A percentile compares a stretch with the other conserved stretches of the same genome.
Evolutionary conservation across 2,329 filamentous ascomycete species (phyloP).

Genomic region (Fusarium pseudonygamai): DNA sequence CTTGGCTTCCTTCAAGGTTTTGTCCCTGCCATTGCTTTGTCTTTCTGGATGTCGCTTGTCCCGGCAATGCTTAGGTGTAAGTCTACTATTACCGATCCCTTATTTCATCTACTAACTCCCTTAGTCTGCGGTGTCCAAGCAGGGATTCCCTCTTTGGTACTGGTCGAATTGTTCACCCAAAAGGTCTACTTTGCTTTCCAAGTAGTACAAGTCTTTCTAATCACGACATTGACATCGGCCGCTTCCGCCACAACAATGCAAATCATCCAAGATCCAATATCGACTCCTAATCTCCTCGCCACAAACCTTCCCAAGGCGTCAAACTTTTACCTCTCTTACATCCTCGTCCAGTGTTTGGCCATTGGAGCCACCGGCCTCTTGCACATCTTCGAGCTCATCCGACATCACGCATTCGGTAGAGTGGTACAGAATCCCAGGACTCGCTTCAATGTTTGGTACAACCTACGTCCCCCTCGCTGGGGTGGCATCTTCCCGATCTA

Average conservation of each 20-base stretch:
- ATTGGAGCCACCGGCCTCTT: conserved; percentile 79
- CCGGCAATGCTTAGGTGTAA: conserved; percentile 78
- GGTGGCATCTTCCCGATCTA: conserved; percentile 84
- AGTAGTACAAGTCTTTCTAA: conserved; percentile 89
- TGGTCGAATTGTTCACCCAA: conserved; percentile 88
- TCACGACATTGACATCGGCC: conserved; percentile 83
- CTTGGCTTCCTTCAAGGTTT: conserved; percentile 87
- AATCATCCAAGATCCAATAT: conserved; percentile 70
- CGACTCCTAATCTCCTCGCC: conserved; percentile 73
- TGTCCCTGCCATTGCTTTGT: conserved; percentile 79
- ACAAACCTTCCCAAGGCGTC: conserved; percentile 81
- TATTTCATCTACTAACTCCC: conserved; percentile 7
- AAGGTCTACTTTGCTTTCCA: conserved; percentile 93
- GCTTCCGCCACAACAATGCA: conserved; percentile 74
- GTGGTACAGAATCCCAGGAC: conserved; percentile 82
- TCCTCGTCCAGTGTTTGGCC: conserved; percentile 88
- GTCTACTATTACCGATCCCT: neutral
- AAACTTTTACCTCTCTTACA: conserved; percentile 95
- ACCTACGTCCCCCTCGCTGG: conserved; percentile 79
- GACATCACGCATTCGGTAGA: conserved; percentile 69
- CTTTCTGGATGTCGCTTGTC: conserved; percentile 86
- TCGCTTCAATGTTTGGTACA: conserved; percentile 81
- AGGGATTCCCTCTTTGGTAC: conserved; percentile 81
- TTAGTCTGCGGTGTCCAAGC: conserved; percentile 78
- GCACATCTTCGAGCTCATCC: conserved; percentile 71